phyloP scores from a whole-genome alignment of 2,329 filamentous ascomycete genomes.

The Ilyonectria sp. region DNA sequence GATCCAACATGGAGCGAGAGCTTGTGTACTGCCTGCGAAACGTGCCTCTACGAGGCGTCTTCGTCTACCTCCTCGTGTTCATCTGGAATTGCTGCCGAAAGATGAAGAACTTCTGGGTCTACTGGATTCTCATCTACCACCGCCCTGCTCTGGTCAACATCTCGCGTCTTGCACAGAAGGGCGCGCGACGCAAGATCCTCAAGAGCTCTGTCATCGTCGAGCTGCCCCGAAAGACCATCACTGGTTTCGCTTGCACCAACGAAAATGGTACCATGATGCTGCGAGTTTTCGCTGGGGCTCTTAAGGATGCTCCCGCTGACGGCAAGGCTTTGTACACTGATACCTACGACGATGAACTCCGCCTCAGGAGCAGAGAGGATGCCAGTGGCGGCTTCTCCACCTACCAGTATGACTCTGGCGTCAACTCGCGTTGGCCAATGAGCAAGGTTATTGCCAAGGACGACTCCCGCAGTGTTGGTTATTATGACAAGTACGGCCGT shows the following conservation, averaged over 20 bases:
- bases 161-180: slow-evolving; percentile 32
- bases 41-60: slow-evolving; percentile 7
- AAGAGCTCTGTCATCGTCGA: slow-evolving; percentile 29
- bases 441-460: slow-evolving; percentile 23
- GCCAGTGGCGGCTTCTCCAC: slow-evolving; percentile 15
- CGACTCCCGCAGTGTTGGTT: slow-evolving; percentile 25
- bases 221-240: slow-evolving; percentile 30
- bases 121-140: slow-evolving; percentile 34
- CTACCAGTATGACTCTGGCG: slow-evolving; percentile 28
- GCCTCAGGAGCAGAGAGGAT: slow-evolving; percentile 25
- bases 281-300: slow-evolving; percentile 20
- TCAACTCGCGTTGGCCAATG: slow-evolving; percentile 21
- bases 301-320: slow-evolving; percentile 27
- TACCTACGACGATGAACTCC: slow-evolving; percentile 30
- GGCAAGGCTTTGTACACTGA: slow-evolving; percentile 22
- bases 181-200: slow-evolving; percentile 32
- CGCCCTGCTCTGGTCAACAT: slow-evolving; percentile 30
- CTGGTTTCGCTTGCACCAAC: slow-evolving; percentile 25
- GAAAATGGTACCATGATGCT: slow-evolving; percentile 29
- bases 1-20: slow-evolving; percentile 34
- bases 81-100: slow-evolving; percentile 29
- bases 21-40: slow-evolving; percentile 26
- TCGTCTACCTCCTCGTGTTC: slow-evolving; percentile 18
- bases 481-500: slow-evolving; percentile 39
- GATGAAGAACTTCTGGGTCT: slow-evolving; percentile 35